phyloP scores from a whole-genome alignment of 2,329 filamentous ascomycete species.

The Cladosporium sphaerospermum region DNA sequence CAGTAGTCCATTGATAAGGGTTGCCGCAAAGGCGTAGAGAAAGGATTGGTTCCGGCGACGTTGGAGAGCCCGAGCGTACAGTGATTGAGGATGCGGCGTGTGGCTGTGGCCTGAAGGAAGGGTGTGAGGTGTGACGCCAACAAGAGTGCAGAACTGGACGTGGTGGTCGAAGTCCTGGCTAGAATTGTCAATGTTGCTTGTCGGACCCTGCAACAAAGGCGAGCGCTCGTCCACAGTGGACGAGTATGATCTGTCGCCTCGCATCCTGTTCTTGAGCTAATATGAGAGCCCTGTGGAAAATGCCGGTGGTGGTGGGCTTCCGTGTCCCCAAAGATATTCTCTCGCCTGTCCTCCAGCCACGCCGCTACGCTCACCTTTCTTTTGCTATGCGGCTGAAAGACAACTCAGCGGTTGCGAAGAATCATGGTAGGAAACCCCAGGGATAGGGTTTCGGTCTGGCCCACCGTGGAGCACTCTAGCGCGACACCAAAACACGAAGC shows the following conservation, averaged over 20 bases:
- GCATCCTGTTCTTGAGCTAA: not conserved
- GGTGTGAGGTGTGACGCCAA: slow-evolving; percentile 29
- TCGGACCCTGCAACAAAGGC: not conserved
- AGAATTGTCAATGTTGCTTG: not conserved
- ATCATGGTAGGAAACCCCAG: no score
- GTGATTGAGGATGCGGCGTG: slow-evolving; percentile 25
- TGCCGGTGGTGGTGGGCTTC: not conserved
- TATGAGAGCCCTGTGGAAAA: no score
- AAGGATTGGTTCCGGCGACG: slow-evolving; percentile 28
- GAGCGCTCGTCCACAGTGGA: slow-evolving; percentile 6
- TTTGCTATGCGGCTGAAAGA: no score
- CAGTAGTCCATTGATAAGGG: slow-evolving; percentile 33
- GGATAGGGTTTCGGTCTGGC: no score
- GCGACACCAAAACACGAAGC: no score
- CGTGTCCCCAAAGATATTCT: no score
- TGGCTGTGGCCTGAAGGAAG: slow-evolving; percentile 19
- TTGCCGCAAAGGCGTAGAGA: slow-evolving; percentile 33
- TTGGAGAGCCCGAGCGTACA: slow-evolving; percentile 32
- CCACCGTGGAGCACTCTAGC: no score
- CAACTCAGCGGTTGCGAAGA: no score
- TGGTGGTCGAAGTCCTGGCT: slow-evolving; percentile 19
- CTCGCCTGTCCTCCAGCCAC: no score
- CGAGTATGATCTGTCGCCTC: slow-evolving; percentile 5
- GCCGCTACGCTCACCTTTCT: no score
- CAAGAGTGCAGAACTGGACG: slow-evolving; percentile 34